Evolutionary conservation across 441 rosid genomes (phyloP), one percentile per base, ranked within the genome.

Genomic region (Pelargonium exstipulatum): DNA sequence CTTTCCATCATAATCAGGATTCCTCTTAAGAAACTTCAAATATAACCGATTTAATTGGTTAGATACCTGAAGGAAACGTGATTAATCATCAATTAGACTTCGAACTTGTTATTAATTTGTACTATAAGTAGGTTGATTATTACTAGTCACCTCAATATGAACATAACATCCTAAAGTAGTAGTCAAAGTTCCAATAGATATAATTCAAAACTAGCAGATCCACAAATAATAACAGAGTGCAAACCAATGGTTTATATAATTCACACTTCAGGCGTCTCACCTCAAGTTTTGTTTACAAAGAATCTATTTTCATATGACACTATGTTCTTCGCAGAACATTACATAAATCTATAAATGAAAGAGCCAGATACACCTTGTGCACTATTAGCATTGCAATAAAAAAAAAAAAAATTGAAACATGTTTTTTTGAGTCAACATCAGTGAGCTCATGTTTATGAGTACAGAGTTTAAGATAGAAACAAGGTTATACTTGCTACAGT

Each of bases 1-100:
- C 99, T 95, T 92, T 80, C 99, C 99, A 66, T 86, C 86, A 82
- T 95, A 95, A 69, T 91, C 96, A 69, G 99, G 95, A 81, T 90
- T 95, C 67, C 96, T 88, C 77, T 85, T 95, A 14, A 86, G 71
- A 74, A 95, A 95, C 84, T 92, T 95, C 57, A 84, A 78, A 72
- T 87, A 90, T 61, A 95, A 82, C 73, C 83, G 45, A 72, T 95
- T 95, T 64, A 95, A 80, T 79, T 95, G 97, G 74, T 86, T 92
- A 37, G 99, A 90, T 51, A 95, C 99, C 99, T 95, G 90, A 5
- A 67, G 62, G 66, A 73, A 53, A 75, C 74, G 70, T 58, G 37
- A 64, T 9, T 40, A 62, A 66, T 64, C 24, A 67, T 66, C 66
- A 71, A 32, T 17, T 62, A 57, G 26, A 74, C 69, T 71, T 71